Evolutionary conservation across 768 basidiomycete genomes (phyloP).

Genomic region (Scleroderma bovista): DNA sequence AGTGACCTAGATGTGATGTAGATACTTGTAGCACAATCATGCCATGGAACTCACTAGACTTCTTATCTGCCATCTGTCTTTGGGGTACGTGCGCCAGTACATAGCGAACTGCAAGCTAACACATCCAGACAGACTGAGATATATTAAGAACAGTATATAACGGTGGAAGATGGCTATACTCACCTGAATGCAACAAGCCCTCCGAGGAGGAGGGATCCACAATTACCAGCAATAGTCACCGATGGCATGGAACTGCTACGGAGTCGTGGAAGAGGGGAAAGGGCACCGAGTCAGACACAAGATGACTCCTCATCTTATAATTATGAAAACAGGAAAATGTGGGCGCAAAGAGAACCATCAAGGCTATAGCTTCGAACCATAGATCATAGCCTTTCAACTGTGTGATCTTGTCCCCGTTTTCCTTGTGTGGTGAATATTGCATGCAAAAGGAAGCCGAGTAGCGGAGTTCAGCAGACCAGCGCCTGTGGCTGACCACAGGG

Average conservation of each 20-base stretch:
- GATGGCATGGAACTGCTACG: neutral
- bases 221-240: conserved; percentile 4
- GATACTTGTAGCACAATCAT: too few relatives aligned
- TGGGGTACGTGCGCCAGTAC: conserved; percentile 16
- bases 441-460: conserved; percentile 16
- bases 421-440: too few relatives aligned
- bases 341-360: too few relatives aligned
- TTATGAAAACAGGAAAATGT: too few relatives aligned
- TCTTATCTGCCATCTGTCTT: conserved; percentile 14
- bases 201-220: conserved; percentile 17
- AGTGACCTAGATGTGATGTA: conserved; percentile 9
- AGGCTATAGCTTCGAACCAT: too few relatives aligned
- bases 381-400: too few relatives aligned
- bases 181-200: conserved; percentile 18
- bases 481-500: too few relatives aligned
- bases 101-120: conserved; percentile 21
- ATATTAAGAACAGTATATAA: neutral
- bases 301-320: too few relatives aligned
- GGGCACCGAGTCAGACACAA: too few relatives aligned
- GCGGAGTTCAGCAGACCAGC: too few relatives aligned
- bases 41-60: conserved; percentile 10
- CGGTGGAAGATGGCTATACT: neutral
- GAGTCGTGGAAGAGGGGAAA: too few relatives aligned
- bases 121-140: conserved; percentile 19
- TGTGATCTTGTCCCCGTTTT: too few relatives aligned